Evolutionary conservation across 345 rosid genomes (phyloP).

Genomic region (Limnanthes douglasii): DNA sequence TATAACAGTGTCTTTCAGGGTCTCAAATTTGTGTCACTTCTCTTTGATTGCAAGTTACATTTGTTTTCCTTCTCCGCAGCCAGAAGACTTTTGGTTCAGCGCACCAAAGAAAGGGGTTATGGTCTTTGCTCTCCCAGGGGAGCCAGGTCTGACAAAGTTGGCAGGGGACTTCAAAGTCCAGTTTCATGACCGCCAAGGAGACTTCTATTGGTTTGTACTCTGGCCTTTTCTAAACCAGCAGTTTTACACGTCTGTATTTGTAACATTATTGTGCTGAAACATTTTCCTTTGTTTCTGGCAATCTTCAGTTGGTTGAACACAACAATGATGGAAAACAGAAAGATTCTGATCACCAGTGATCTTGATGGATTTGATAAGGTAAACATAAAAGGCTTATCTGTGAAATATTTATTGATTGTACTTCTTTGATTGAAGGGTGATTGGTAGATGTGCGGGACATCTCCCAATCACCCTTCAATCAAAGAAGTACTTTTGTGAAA

Average conservation of each 20-base stretch:
- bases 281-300: conserved; percentile 1
- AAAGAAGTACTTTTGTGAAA: no score
- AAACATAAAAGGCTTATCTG: conserved; percentile 7
- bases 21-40: background rate
- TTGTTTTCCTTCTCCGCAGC: conserved; percentile 22
- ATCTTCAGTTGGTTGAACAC: conserved; percentile 72
- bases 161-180: conserved; percentile 77
- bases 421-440: no score
- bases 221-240: background rate
- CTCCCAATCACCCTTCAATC: no score
- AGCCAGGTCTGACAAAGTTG: conserved; percentile 70
- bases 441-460: no score
- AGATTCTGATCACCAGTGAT: conserved; percentile 38
- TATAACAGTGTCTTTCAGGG: conserved; percentile 1
- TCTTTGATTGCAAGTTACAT: conserved; percentile 2
- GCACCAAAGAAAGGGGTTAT: conserved; percentile 84
- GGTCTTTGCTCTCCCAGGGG: conserved; percentile 87
- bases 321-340: conserved; percentile 70
- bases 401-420: no score
- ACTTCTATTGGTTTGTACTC: conserved; percentile 66
- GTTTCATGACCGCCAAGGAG: conserved; percentile 89
- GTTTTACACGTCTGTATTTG: conserved; percentile 2
- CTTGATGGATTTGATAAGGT: conserved; percentile 80
- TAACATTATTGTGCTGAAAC: conserved; percentile 3
- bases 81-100: conserved; percentile 82